These are phyloP conservation scores for Reutealis trisperma DNA, from an alignment of 345 rosid species.

Conservation along the genomic window DNA sequence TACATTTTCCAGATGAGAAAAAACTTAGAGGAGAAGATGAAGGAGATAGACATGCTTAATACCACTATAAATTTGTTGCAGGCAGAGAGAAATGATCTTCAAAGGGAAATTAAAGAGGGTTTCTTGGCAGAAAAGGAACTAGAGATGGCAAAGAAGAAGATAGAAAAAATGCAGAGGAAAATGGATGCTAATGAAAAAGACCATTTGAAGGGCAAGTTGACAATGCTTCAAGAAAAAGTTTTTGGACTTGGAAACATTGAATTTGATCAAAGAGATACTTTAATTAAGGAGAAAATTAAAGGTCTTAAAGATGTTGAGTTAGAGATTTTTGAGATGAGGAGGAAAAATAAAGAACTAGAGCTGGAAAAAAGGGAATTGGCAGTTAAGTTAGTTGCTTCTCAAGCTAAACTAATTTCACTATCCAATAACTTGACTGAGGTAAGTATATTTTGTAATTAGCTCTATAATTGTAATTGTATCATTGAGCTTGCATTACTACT, in stretches of 20 bases:
- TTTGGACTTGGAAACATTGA: conserved; percentile 2
- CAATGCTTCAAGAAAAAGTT: conserved; percentile 33
- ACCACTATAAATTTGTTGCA: conserved; percentile 9
- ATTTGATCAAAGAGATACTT: background rate
- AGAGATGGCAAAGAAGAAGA: conserved; percentile 18
- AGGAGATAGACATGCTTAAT: conserved; percentile 25
- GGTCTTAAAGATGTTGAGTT: conserved; percentile 15
- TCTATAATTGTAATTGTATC: background rate
- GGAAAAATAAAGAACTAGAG: conserved; percentile 41
- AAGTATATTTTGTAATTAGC: background rate
- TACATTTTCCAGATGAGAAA: conserved; percentile 15
- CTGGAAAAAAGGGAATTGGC: conserved; percentile 39
- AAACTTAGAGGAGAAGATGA: conserved; percentile 24
- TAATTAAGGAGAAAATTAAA: conserved; percentile 24
- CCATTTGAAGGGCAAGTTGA: conserved; percentile 18
- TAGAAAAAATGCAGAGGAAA: conserved; percentile 27
- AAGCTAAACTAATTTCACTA: conserved; percentile 22
- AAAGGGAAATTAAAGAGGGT: conserved; percentile 26
- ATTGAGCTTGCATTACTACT: too few relatives aligned
- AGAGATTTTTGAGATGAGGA: conserved; percentile 22
- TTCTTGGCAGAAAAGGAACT: conserved; percentile 18
- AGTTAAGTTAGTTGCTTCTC: conserved; percentile 27
- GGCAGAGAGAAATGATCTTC: conserved; percentile 15
- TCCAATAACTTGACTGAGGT: conserved; percentile 29
- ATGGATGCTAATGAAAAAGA: background rate